Evolutionary conservation across 805 yeast species (phyloP).

Genomic region (Jamesozyma piceae): DNA sequence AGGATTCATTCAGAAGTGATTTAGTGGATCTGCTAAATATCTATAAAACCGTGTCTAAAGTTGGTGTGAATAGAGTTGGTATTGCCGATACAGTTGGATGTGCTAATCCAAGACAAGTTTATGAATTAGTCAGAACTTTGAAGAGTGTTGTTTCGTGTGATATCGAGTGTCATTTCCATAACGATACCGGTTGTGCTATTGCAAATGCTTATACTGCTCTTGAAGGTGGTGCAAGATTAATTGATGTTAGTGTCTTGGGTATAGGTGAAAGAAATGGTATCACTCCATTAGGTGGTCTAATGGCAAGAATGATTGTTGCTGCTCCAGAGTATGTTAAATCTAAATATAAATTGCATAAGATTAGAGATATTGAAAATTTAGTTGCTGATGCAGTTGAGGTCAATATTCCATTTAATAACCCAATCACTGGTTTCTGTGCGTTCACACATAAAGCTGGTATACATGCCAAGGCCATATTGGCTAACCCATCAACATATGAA

Average conservation of each 20-base stretch:
- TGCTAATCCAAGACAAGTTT: conserved; percentile 98
- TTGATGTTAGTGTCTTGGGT: conserved; percentile 95
- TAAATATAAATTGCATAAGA: conserved; percentile 89
- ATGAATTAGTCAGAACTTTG: conserved; percentile 88
- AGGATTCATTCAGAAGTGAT: conserved; percentile 95
- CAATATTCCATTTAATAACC: conserved; percentile 95
- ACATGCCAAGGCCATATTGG: conserved; percentile 96
- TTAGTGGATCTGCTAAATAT: conserved; percentile 90
- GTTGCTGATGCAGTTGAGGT: conserved; percentile 97
- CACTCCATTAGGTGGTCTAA: conserved; percentile 92
- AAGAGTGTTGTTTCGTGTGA: conserved; percentile 92
- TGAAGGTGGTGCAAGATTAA: conserved; percentile 93
- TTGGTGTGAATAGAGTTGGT: conserved; percentile 97
- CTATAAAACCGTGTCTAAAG: conserved; percentile 91
- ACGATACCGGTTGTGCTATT: conserved; percentile 98
- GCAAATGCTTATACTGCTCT: conserved; percentile 97
- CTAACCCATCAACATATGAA: conserved; percentile 97
- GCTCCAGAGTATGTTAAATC: conserved; percentile 91
- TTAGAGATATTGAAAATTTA: conserved; percentile 88
- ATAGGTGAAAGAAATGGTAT: conserved; percentile 99
- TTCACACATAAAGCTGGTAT: conserved; percentile 99
- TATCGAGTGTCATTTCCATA: conserved; percentile 97
- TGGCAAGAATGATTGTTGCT: conserved; percentile 99
- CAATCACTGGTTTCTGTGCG: conserved; percentile 98
- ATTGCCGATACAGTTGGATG: conserved; percentile 99